These are phyloP conservation scores for Pseudofabraea citricarpa DNA, from an alignment of 2,329 filamentous ascomycete genomes.

Conservation along the genomic window DNA sequence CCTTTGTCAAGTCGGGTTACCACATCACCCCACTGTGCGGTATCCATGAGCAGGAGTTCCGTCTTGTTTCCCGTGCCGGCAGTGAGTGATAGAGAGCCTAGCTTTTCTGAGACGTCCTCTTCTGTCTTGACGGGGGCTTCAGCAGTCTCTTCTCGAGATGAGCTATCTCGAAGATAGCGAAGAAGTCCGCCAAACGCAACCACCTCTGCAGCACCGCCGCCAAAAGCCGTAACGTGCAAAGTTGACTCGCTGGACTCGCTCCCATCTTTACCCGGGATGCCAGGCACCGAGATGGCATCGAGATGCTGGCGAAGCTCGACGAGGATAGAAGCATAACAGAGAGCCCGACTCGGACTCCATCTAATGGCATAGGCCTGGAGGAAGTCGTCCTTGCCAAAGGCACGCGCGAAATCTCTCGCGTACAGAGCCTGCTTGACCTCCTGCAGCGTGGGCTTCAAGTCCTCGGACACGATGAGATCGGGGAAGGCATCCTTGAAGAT, in stretches of 20 bases:
- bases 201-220: conserved; percentile 57
- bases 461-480: conserved; percentile 39
- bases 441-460: conserved; percentile 60
- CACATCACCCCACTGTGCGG: conserved; percentile 70
- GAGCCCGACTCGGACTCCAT: conserved; percentile 83
- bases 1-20: conserved; percentile 51
- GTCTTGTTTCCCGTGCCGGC: conserved; percentile 5
- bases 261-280: background rate
- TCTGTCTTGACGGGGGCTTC: background rate
- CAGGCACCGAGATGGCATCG: conserved; percentile 6
- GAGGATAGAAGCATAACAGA: conserved; percentile 70
- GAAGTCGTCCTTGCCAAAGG: conserved; percentile 68
- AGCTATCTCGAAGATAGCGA: conserved; percentile 28
- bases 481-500: conserved; percentile 66
- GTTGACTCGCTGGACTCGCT: background rate
- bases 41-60: conserved; percentile 67
- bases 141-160: conserved; percentile 4
- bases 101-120: conserved; percentile 5
- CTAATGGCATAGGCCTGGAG: conserved; percentile 80
- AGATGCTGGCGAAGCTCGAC: conserved; percentile 24
- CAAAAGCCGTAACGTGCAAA: conserved; percentile 20
- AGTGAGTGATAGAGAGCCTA: conserved; percentile 8
- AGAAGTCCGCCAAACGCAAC: conserved; percentile 54
- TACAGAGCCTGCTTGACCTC: conserved; percentile 82
- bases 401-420: conserved; percentile 74